Evolutionary conservation across 192 early-diverging fungal genomes (phyloP).

Genomic region (Coemansia sp.): DNA sequence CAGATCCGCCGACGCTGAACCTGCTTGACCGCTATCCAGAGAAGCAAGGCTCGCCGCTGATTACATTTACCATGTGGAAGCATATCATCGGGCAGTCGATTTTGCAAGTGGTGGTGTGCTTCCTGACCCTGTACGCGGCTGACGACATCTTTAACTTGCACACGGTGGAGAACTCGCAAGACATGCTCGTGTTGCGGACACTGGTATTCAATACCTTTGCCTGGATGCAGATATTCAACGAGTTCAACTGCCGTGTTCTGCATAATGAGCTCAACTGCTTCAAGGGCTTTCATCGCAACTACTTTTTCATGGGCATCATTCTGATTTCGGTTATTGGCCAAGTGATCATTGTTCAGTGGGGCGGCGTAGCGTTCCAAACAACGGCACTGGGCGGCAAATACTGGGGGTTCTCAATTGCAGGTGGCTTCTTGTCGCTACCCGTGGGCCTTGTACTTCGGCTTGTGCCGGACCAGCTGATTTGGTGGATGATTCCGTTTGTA

Average conservation of each 20-base stretch:
- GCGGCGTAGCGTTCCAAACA: slow-evolving; percentile 80
- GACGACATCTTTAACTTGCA: slow-evolving; percentile 63
- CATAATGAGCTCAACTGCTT: slow-evolving; percentile 86
- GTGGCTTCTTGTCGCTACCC: slow-evolving; percentile 78
- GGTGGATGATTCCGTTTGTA: slow-evolving; percentile 55
- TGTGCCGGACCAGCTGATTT: slow-evolving; percentile 69
- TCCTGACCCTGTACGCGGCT: slow-evolving; percentile 70
- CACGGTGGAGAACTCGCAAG: slow-evolving; percentile 34
- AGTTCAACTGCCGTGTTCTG: slow-evolving; percentile 81
- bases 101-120: slow-evolving; percentile 80
- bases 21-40: slow-evolving; percentile 86
- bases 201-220: slow-evolving; percentile 93
- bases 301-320: slow-evolving; percentile 78
- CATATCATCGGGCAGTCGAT: slow-evolving; percentile 91
- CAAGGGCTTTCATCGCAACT: slow-evolving; percentile 70
- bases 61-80: slow-evolving; percentile 92
- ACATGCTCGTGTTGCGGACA: slow-evolving; percentile 63
- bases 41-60: slow-evolving; percentile 74
- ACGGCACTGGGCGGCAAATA: slow-evolving; percentile 61
- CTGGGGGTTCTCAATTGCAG: slow-evolving; percentile 80
- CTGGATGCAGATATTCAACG: slow-evolving; percentile 86
- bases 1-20: slow-evolving; percentile 85
- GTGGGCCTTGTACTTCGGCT: slow-evolving; percentile 85
- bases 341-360: slow-evolving; percentile 87
- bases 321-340: slow-evolving; percentile 73